phyloP scores from a whole-genome alignment of 1,139 yeast genomes.

The Hyphopichia wangnamkhiaoensis region DNA sequence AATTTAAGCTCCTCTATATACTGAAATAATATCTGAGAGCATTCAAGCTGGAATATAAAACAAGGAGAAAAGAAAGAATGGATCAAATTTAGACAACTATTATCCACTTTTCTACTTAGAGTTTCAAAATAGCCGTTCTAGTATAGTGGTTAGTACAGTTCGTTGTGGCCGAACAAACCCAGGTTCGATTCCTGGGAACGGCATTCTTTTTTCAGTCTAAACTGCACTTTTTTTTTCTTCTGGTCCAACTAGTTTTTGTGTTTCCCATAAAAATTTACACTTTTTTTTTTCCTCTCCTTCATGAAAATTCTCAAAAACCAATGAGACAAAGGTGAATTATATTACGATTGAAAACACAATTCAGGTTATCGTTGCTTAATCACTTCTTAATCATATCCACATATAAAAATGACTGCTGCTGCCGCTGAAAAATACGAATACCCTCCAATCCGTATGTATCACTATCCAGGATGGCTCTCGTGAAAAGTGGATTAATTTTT shows the following conservation, averaged over 20 bases:
- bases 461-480: background rate
- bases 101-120: too few relatives aligned
- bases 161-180: constrained; percentile 61
- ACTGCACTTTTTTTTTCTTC: too few relatives aligned
- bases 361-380: background rate
- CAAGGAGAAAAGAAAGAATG: too few relatives aligned
- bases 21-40: too few relatives aligned
- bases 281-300: constrained; percentile 14
- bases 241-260: too few relatives aligned
- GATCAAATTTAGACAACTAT: too few relatives aligned
- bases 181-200: constrained; percentile 61
- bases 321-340: constrained; percentile 1
- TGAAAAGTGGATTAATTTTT: background rate
- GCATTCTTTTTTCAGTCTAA: constrained; percentile 38
- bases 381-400: background rate
- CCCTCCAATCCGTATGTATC: constrained; percentile 29
- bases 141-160: constrained; percentile 58
- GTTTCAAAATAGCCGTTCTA: constrained; percentile 36
- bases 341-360: background rate
- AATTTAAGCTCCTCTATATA: too few relatives aligned
- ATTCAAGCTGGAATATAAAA: too few relatives aligned
- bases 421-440: constrained; percentile 21
- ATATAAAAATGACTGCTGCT: constrained; percentile 9
- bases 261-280: constrained; percentile 12
- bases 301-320: constrained; percentile 4